These are phyloP conservation scores for Anthoceros angustus DNA, from an alignment of 225 moss, liverwort and hornwort species.

Conservation along the genomic window DNA sequence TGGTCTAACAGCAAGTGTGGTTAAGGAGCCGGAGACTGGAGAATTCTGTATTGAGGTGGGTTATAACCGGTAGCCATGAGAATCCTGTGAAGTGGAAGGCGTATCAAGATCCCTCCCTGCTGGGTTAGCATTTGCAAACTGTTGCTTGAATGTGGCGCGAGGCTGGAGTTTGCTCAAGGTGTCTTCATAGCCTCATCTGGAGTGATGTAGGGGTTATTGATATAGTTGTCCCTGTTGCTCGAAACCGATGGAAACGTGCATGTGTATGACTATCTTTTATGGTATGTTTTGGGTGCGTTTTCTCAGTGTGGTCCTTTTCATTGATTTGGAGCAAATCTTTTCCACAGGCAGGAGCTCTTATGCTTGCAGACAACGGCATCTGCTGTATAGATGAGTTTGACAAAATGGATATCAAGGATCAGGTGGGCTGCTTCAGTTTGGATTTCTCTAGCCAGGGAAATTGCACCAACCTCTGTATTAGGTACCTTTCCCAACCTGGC, in stretches of 20 bases:
- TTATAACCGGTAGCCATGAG: not conserved
- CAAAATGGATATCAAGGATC: constrained; percentile 99
- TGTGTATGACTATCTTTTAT: not conserved
- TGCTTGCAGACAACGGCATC: constrained; percentile 98
- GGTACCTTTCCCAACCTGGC: not conserved
- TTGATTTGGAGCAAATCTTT: not conserved
- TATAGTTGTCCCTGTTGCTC: no score
- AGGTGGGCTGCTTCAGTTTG: constrained; percentile 25
- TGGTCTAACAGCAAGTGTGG: constrained; percentile 96
- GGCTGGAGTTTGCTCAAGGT: no score
- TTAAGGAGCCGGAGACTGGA: constrained; percentile 97
- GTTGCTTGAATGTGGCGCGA: no score
- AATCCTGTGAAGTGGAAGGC: not conserved
- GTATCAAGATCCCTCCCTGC: not conserved
- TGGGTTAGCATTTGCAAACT: no score
- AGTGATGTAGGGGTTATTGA: no score
- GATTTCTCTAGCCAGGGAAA: not conserved
- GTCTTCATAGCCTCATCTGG: no score
- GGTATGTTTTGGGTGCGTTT: not conserved
- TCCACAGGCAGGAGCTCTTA: constrained; percentile 88
- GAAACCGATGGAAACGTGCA: no score
- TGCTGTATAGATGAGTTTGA: constrained; percentile 99
- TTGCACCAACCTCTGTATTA: not conserved
- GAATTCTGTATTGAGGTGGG: constrained; percentile 95
- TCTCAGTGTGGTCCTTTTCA: not conserved